Evolutionary conservation across 2,329 filamentous ascomycete genomes (phyloP).

Genomic region (Diaporthe vaccinii): DNA sequence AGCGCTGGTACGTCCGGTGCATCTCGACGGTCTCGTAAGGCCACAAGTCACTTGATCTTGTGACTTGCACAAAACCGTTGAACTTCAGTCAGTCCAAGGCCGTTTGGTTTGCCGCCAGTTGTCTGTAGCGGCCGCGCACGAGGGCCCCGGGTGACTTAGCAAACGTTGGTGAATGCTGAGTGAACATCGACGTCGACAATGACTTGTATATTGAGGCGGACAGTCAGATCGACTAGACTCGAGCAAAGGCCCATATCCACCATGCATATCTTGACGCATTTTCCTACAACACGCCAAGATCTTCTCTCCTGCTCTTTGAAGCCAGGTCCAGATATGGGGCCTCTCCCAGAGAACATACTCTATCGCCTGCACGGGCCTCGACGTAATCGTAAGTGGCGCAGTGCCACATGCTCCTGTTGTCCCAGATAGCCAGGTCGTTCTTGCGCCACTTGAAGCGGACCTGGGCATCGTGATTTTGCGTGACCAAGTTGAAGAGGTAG

Average conservation of each 20-base stretch:
- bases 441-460: conserved; percentile 67
- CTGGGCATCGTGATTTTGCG: conserved; percentile 70
- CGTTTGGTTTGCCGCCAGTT: background rate
- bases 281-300: conserved; percentile 43
- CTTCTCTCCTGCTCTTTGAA: conserved; percentile 56
- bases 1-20: background rate
- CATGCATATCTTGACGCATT: background rate
- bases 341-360: conserved; percentile 58
- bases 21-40: background rate
- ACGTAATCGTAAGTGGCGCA: conserved; percentile 74
- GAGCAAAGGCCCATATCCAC: background rate
- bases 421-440: conserved; percentile 74
- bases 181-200: background rate
- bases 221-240: background rate
- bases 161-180: background rate
- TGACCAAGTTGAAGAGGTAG: conserved; percentile 63
- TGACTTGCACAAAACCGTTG: background rate
- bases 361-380: conserved; percentile 57
- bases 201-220: background rate
- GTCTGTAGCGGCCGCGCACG: background rate
- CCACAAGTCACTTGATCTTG: background rate
- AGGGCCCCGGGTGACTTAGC: background rate
- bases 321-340: conserved; percentile 57
- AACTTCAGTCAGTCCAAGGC: background rate
- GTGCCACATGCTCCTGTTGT: conserved; percentile 68